Conservation (phyloP, 306 rosid species). For the Castanea crenata region DNA sequence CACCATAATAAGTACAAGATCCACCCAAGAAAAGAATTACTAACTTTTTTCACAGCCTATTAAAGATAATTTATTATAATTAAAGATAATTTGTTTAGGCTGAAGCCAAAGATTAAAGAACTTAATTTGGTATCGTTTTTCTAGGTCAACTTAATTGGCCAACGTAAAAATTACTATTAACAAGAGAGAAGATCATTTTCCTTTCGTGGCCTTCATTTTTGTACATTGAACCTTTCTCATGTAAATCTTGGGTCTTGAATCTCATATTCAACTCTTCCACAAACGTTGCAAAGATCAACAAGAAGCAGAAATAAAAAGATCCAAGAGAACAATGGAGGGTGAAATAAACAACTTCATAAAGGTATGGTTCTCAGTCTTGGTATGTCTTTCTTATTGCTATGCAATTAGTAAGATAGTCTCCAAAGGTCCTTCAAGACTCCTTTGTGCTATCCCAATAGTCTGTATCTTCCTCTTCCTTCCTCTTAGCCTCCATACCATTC, state of each 20-base stretch:
- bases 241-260: neutral
- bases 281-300: neutral
- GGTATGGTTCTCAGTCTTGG: conserved; percentile 19
- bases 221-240: neutral
- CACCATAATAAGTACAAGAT: no score
- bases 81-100: no score
- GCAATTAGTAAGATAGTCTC: conserved; percentile 24
- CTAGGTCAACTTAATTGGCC: no score
- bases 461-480: conserved; percentile 45
- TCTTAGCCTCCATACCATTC: conserved; percentile 33
- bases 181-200: no score
- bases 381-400: conserved; percentile 39
- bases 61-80: no score
- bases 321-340: conserved; percentile 27
- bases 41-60: no score
- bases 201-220: neutral
- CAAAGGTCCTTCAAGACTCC: conserved; percentile 27
- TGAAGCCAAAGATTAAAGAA: no score
- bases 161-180: no score
- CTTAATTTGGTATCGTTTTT: no score
- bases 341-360: conserved; percentile 29
- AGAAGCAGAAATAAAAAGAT: neutral
- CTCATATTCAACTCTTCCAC: neutral
- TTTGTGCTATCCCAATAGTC: conserved; percentile 35
- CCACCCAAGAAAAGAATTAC: no score